Evolutionary conservation across 208 protist genomes (phyloP).

Genomic region (Tritrichomonas musculus): DNA sequence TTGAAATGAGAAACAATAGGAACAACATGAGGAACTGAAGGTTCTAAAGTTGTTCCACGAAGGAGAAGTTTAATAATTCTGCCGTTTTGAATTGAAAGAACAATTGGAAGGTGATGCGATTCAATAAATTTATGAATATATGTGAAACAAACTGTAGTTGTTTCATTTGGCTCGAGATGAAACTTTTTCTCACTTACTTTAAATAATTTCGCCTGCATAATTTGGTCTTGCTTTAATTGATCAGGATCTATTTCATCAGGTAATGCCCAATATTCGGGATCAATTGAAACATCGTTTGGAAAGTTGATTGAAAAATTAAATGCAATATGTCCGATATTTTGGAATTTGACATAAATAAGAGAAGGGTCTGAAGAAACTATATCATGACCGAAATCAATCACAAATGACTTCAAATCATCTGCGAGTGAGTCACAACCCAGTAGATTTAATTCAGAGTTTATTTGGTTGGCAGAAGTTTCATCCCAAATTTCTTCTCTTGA

Average conservation of each 20-base stretch:
- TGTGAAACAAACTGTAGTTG: background rate
- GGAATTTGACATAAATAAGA: background rate
- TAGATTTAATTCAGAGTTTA: background rate
- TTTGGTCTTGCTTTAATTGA: background rate
- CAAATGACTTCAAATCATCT: background rate
- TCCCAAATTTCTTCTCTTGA: background rate
- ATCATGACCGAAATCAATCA: background rate
- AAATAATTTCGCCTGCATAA: constrained; percentile 1
- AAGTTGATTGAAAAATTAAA: constrained; percentile 28
- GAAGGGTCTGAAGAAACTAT: background rate
- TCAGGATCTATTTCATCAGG: constrained; percentile 4
- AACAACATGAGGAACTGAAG: background rate
- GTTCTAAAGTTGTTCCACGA: background rate
- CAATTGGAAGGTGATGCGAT: background rate
- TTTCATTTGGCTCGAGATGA: background rate
- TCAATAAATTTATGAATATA: constrained; percentile 21
- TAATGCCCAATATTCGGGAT: constrained; percentile 16
- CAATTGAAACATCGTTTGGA: background rate
- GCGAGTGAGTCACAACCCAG: background rate
- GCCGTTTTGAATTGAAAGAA: background rate
- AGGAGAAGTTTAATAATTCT: background rate
- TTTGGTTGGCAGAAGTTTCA: background rate
- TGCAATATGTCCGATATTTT: constrained; percentile 25
- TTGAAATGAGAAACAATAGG: background rate
- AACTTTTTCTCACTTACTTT: background rate